These are phyloP conservation scores for Aurantiochytrium sp. DNA, from an alignment of 108 stramenopile genomes.

Conservation along the genomic window DNA sequence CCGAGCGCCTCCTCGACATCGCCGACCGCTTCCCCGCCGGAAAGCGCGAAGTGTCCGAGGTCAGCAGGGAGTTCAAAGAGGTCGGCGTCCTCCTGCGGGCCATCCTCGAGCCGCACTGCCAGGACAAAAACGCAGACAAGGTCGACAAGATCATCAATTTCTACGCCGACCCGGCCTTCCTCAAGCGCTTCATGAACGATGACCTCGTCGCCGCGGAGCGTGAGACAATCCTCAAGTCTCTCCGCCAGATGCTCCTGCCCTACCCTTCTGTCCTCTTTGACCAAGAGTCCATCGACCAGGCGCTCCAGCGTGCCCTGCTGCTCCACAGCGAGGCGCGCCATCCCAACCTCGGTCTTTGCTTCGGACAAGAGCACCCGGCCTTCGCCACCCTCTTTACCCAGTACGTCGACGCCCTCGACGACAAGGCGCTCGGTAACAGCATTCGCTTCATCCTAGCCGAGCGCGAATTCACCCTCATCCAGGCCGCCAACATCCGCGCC, in stretches of 20 bases:
- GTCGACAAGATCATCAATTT: neutral
- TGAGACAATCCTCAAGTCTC: neutral
- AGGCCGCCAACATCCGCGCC: neutral
- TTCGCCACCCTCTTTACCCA: neutral
- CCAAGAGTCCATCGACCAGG: constrained; percentile 2
- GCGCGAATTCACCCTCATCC: neutral
- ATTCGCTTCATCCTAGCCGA: neutral
- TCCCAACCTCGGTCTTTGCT: neutral
- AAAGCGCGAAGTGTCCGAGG: neutral
- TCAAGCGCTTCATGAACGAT: neutral
- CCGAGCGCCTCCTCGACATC: neutral
- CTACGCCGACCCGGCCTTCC: neutral
- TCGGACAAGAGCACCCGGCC: neutral
- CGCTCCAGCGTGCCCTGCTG: neutral
- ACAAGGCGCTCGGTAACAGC: neutral
- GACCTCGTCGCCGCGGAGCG: neutral
- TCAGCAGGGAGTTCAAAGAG: neutral
- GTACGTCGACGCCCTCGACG: neutral
- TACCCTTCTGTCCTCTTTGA: neutral
- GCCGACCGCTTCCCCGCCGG: neutral
- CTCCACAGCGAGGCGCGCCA: neutral
- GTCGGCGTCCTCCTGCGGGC: neutral
- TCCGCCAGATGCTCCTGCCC: neutral
- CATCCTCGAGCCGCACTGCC: constrained; percentile 24
- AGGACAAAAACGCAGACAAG: constrained; percentile 25